Base-by-base conservation (phyloP, 305 asterid genomes). In the Ilex paraguariensis region DNA sequence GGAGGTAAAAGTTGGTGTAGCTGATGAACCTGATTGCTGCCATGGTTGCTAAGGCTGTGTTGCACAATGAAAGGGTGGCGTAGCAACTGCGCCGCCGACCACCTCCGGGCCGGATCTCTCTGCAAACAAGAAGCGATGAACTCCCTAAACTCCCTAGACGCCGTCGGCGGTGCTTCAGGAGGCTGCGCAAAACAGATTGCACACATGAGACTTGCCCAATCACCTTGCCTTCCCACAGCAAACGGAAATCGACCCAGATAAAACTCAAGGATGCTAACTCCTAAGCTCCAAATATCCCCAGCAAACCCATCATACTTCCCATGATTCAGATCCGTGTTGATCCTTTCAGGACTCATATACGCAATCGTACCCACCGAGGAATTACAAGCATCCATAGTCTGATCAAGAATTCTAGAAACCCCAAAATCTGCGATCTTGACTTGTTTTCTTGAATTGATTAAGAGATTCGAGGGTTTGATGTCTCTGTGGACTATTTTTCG, bases 151-250 rank as follows among this genome's bases (percentile, higher is more conserved):
- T 92, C 96, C 57, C 79, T 57, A 13, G 90, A 82, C 14, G 97
- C 91, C 2, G 80, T 49, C 2, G 77, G 57, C 0, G 96, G 95
- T 3, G 93, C 94, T 79, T 84, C 84, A 5, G 97, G 97, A 17
- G 97, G 98, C 58, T 82, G 88, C 3, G 97, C 75, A 96, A 92
- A 74, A 75, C 97, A 89, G 61, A 92, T 92, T 39, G 98, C 98
- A 14, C 77, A 73, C 93, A 92, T 87, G 1, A 92, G 81, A 30
- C 88, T 87, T 0, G 98, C 96, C 96, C 97, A 92, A 71, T 92
- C 97, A 2, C 97, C 91, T 61, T 80, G 87, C 58, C 89, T 75
- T 0, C 85, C 95, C 0, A 84, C 95, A 3, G 81, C 55, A 64
- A 92, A 90, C 0, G 97, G 98, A 52, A 81, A 85, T 48, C 71